Base-by-base conservation (phyloP, 495 filamentous ascomycete species). In the Annulohypoxylon bovei region DNA sequence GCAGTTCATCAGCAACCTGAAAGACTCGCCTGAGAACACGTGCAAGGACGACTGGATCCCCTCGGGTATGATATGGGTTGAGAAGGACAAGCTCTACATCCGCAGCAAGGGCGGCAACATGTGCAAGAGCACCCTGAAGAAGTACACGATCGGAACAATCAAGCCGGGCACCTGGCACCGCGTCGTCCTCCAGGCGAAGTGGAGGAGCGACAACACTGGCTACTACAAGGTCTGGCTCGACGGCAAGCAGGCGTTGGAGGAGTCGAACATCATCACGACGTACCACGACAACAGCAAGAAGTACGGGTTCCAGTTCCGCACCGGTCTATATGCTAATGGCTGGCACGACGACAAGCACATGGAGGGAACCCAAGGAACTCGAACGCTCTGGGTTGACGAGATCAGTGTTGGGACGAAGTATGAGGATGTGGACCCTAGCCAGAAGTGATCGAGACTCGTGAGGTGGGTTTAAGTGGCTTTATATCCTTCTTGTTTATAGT, bases 281-380 rank as follows among this genome's bases (percentile, higher is more conserved):
- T 74, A 85, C 33, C 70, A 75, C 4, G 82, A 85, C 62, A 65
- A 72, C 55, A 71, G 72, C 27, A 72, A 71, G 33, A 70, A 64
- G 35, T 70, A 59, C 44, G 67, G 67, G 1, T 86, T 86, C 71
- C 79, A 86, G 74, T 87, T 84, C 77, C 77, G 82, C 1, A 80
- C 83, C 47, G 85, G 84, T 5, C 73, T 86, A 25, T 87, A 86
- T 71, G 85, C 85, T 0, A 87, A 86, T 64, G 79, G 80, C n/a
- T 87, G 85, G 85, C 78, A 86, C 62, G 84, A 86, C 55, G 77
- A 86, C 27, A 67, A 69, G 40, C 68, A 77, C 62, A 75, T 77
- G 67, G 67, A 76, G 57, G 84, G 84, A 0, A 80, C 64, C 5
- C 84, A 86, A 76, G 75, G 79, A 0, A 83, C 82, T 8, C 70